Percentiles rank a stretch among this genome's conserved stretches.
Evolutionary conservation across 148 eudicot genomes (phyloP).

Genomic region (Oxyria digyna): DNA sequence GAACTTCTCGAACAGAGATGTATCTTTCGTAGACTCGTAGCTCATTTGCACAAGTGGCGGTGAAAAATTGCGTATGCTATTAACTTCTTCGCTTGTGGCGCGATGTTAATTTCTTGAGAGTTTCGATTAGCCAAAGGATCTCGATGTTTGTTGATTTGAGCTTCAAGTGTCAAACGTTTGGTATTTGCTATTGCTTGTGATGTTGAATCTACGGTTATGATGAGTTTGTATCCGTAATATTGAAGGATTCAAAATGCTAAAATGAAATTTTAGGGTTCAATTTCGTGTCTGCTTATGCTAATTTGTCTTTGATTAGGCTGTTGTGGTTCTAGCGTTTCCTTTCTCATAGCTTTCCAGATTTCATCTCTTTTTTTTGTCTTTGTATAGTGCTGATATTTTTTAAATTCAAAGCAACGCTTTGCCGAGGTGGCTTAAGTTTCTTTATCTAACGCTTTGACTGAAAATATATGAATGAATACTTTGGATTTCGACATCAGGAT

Average conservation of each 20-base stretch:
- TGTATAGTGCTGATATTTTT: background rate
- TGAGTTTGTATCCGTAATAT: background rate
- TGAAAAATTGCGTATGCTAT: background rate
- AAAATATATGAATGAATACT: background rate
- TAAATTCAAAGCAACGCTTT: background rate
- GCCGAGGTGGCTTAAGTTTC: background rate
- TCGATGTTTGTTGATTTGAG: background rate
- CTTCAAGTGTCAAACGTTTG: background rate
- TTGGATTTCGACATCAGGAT: background rate
- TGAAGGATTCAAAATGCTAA: background rate
- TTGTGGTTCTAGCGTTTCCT: background rate
- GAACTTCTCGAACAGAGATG: background rate
- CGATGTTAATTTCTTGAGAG: background rate
- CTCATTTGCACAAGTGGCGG: background rate
- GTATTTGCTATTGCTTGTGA: background rate
- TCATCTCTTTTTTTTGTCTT: background rate
- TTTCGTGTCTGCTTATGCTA: background rate
- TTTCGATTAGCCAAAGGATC: background rate
- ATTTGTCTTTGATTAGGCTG: background rate
- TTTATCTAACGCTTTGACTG: background rate
- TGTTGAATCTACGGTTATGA: background rate
- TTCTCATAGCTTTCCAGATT: background rate
- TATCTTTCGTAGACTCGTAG: background rate
- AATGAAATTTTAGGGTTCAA: background rate
- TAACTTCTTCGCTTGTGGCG: background rate